Conservation (phyloP, 148 eudicot species). For the Spergularia marina region DNA sequence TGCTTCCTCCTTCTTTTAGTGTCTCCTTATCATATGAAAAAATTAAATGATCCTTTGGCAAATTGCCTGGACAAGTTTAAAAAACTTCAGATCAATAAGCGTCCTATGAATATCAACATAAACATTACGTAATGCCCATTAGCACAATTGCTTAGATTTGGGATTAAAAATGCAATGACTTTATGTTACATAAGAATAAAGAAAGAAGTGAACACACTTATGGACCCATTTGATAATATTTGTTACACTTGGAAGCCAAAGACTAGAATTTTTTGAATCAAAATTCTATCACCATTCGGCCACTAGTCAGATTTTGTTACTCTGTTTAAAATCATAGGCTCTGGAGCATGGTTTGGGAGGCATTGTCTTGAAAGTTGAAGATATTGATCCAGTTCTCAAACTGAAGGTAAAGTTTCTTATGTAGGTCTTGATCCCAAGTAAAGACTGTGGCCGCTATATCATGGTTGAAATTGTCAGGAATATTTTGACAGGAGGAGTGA, state of each 20-base stretch:
- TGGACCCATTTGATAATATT: too few relatives aligned
- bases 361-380: constrained; percentile 72
- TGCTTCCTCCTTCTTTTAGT: not conserved
- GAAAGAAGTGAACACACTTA: too few relatives aligned
- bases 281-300: not conserved
- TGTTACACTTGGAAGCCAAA: not conserved
- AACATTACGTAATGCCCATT: too few relatives aligned
- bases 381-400: constrained; percentile 60
- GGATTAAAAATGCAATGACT: too few relatives aligned
- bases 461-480: constrained; percentile 51
- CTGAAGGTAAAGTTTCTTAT: constrained; percentile 55
- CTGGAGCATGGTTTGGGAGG: constrained; percentile 88
- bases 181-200: too few relatives aligned
- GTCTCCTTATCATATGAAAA: not conserved
- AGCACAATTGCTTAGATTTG: too few relatives aligned
- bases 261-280: not conserved
- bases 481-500: constrained; percentile 77
- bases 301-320: not conserved
- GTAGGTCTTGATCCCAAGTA: constrained; percentile 15
- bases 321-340: constrained; percentile 50
- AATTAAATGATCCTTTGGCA: not conserved
- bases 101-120: too few relatives aligned
- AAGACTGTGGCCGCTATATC: constrained; percentile 22
- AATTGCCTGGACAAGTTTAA: not conserved
- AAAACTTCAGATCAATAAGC: too few relatives aligned